These are phyloP conservation scores for Phoenix dactylifera DNA, from an alignment of 176 grass and related monocot genomes.

Conservation along the genomic window DNA sequence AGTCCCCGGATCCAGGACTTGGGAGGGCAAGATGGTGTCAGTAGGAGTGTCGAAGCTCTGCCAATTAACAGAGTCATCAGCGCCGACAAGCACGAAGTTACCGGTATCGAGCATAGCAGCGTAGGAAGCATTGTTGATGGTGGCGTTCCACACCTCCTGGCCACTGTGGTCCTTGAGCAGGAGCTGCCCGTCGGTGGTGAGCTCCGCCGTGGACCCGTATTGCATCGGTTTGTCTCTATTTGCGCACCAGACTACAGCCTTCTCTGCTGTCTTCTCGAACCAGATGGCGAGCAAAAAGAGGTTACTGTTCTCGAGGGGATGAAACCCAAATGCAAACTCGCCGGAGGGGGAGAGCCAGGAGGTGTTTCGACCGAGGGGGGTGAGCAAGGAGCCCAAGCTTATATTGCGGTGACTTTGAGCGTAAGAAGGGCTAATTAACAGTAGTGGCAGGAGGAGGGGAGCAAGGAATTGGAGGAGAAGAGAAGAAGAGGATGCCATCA, in stretches of 20 bases:
- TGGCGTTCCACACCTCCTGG: slow-evolving; percentile 17
- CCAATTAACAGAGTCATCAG: slow-evolving; percentile 19
- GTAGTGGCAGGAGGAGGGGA: neutral
- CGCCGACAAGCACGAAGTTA: slow-evolving; percentile 31
- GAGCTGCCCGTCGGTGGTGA: slow-evolving; percentile 25
- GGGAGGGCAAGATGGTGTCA: slow-evolving; percentile 42
- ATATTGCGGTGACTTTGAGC: slow-evolving; percentile 10
- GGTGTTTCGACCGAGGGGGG: neutral
- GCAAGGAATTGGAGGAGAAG: too few relatives aligned
- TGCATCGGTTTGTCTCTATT: slow-evolving; percentile 3
- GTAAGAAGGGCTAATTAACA: too few relatives aligned
- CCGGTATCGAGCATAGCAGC: slow-evolving; percentile 39
- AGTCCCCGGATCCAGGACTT: slow-evolving; percentile 4
- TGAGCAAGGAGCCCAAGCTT: slow-evolving; percentile 19
- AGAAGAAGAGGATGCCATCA: too few relatives aligned
- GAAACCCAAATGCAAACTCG: slow-evolving; percentile 23
- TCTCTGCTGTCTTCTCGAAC: slow-evolving; percentile 32
- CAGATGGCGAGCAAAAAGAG: slow-evolving; percentile 36
- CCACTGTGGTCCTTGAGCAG: slow-evolving; percentile 14
- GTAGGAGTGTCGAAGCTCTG: slow-evolving; percentile 26
- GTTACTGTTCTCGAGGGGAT: neutral
- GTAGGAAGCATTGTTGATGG: slow-evolving; percentile 10
- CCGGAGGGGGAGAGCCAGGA: slow-evolving; percentile 30
- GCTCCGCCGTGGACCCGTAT: slow-evolving; percentile 7
- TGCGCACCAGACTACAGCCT: slow-evolving; percentile 36